Evolutionary conservation across 495 filamentous ascomycete species (phyloP), one percentile per base, ranked within the genome.

Genomic region (Emericellopsis terricola): DNA sequence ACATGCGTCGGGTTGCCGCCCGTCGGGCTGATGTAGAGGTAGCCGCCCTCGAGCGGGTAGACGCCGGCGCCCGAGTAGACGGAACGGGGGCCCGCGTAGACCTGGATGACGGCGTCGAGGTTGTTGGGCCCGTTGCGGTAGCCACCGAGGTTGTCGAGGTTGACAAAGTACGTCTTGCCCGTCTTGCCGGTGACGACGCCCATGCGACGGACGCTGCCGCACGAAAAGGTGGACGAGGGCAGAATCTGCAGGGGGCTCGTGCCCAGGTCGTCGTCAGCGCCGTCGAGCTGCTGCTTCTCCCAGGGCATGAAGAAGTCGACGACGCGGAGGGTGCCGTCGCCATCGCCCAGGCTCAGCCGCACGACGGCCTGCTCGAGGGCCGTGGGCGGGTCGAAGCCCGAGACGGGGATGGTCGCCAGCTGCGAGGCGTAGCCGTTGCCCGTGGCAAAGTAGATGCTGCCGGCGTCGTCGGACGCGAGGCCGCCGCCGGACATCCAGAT

Each of bases 181-280:
- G 44, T 50, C 28, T 58, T 58, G 8, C 54, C 53, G 8, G 49
- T 45, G 20, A 52, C 41, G 7, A 48, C 55, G 16, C 49, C 53
- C 29, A 56, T 47, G 8, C 53, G 45, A 14, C 41, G 41, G 8
- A 58, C 48, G n/a, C 42, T 45, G 11, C 42, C 39, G 4, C 55
- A 55, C 8, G 48, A 44, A 41, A 62, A 62, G 10, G 52, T 39
- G 15, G 29, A 41, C n/a, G n/a, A n/a, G 2, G 57, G 50, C 1
- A 66, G 50, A 2, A 65, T 42, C 15, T 52, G 41, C 13, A 64
- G 41, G 1, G 53, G 54, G 1, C 48, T 53, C 8, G 60, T 59
- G 10, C 60, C 60, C 15, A 64, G 46, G 45, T 64, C 61, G 26
- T 52, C 56, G 37, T 64, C 60, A 4, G 56, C 57, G 7, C 58